phyloP scores from a whole-genome alignment of 2,329 filamentous ascomycete genomes.

The Neofusicoccum umdonicola region DNA sequence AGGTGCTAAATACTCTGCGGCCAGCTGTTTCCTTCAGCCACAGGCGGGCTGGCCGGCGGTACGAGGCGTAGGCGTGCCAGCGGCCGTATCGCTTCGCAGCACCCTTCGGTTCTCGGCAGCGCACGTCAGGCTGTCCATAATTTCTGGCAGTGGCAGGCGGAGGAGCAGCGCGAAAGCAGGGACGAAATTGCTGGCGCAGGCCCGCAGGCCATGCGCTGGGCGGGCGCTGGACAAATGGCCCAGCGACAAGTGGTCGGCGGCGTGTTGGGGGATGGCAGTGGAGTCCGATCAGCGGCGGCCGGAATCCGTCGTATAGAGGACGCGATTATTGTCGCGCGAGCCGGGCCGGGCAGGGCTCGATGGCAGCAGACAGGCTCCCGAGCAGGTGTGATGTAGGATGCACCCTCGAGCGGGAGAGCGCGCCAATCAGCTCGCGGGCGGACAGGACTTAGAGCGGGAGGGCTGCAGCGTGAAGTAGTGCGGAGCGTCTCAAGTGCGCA shows the following conservation, averaged over 20 bases:
- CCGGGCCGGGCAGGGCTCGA: neutral
- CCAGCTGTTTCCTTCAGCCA: neutral
- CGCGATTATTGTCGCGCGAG: neutral
- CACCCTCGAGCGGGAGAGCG: neutral
- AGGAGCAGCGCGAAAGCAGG: neutral
- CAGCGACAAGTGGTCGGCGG: neutral
- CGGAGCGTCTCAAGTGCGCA: conserved; percentile 10
- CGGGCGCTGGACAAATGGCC: neutral
- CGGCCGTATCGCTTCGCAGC: conserved; percentile 5
- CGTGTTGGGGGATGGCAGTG: neutral
- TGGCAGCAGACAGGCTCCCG: neutral
- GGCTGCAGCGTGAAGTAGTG: conserved; percentile 2
- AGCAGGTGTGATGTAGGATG: neutral
- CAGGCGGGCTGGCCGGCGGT: conserved; percentile 8
- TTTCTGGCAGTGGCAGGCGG: neutral
- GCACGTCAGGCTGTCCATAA: conserved; percentile 11
- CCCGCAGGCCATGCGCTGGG: neutral
- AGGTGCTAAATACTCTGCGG: neutral
- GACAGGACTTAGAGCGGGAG: neutral
- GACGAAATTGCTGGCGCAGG: too few relatives aligned
- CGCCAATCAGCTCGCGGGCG: conserved; percentile 3
- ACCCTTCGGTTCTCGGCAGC: conserved; percentile 4
- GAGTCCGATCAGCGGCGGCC: conserved; percentile 11
- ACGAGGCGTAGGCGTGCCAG: neutral
- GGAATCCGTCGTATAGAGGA: neutral